Base-by-base conservation (phyloP, 768 basidiomycete genomes). In the Crucibulum laeve region DNA sequence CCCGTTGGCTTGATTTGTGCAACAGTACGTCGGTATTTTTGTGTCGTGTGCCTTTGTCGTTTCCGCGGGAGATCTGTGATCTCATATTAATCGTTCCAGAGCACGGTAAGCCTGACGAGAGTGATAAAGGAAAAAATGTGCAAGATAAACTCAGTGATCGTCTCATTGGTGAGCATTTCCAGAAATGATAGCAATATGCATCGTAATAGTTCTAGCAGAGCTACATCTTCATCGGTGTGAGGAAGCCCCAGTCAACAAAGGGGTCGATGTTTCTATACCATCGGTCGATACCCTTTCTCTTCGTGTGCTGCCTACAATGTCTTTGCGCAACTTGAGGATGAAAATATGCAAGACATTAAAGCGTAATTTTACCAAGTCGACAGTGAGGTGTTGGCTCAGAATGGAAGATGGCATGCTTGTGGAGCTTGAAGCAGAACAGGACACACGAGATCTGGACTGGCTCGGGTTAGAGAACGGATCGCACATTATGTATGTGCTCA, bases 231-330 rank as follows among this genome's bases (percentile, higher is more conserved):
- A 53, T 45, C 46, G 45, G 21, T 53, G 53, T 48, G 18, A 51
- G 33, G 42, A 53, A 18, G 46, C 45, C 26, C 25, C 53, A 4
- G n/a, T 32, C 8, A n/a, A 22, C 2, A 6, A 18, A 13, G 42
- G 36, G 34, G n/a, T 35, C 11, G 38, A 19, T 18, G 41, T 26
- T n/a, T 42, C 25, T 10, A 10, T 40, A 13, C n/a, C 13, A 13
- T 7, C 18, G 25, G 7, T 25, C 7, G 41, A 42, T 13, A 32
- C 24, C 53, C 38, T 55, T 28, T 47, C 55, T 15, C 48, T 89
- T 14, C 79, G 73, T 25, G 77, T 83, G 0, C 68, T 92, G 13
- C 80, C 83, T 34, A 80, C 74, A 3, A 87, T 90, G 84, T 66
- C 78, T 13, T 55, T 91, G 18, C 75, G 73, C 30, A 60, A 69